These are phyloP conservation scores for Camellia granthamiana DNA, from an alignment of 148 eudicot species.

Conservation along the genomic window DNA sequence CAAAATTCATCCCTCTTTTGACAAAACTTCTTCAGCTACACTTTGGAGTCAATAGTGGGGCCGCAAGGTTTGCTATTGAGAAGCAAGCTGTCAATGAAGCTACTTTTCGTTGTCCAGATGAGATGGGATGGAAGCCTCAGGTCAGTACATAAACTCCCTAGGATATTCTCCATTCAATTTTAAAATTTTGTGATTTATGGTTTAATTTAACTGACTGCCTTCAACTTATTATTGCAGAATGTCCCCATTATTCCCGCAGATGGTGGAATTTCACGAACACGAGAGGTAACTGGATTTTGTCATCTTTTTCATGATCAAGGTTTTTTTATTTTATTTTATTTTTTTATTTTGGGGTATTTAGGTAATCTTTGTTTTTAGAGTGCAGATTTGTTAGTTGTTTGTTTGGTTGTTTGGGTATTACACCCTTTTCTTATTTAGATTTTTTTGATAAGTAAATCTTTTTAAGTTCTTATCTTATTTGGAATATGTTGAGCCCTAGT, in stretches of 20 bases:
- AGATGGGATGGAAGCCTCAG: conserved; percentile 99
- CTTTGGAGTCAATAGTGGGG: conserved; percentile 90
- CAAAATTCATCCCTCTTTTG: neutral
- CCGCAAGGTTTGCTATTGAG: conserved; percentile 85
- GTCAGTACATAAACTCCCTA: conserved; percentile 28
- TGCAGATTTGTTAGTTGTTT: no score
- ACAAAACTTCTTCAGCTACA: conserved; percentile 54
- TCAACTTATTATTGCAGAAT: conserved; percentile 55
- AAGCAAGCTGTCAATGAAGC: conserved; percentile 91
- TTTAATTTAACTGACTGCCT: conserved; percentile 15
- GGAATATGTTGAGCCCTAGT: no score
- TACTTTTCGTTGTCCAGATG: conserved; percentile 95
- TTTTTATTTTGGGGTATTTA: no score
- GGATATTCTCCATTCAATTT: neutral
- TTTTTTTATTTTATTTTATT: neutral
- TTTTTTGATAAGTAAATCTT: no score
- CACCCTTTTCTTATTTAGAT: neutral
- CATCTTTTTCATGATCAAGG: neutral
- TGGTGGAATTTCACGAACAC: conserved; percentile 65
- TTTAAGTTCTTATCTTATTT: no score
- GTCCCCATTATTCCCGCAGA: conserved; percentile 81
- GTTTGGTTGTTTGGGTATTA: neutral
- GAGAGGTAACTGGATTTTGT: conserved; percentile 54
- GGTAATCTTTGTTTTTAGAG: no score
- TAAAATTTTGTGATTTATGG: conserved; percentile 4